Percentiles rank a stretch among this genome's conserved stretches.
Evolutionary conservation across 2,329 filamentous ascomycete species (phyloP).

Genomic region (Albifimbria verrucaria): DNA sequence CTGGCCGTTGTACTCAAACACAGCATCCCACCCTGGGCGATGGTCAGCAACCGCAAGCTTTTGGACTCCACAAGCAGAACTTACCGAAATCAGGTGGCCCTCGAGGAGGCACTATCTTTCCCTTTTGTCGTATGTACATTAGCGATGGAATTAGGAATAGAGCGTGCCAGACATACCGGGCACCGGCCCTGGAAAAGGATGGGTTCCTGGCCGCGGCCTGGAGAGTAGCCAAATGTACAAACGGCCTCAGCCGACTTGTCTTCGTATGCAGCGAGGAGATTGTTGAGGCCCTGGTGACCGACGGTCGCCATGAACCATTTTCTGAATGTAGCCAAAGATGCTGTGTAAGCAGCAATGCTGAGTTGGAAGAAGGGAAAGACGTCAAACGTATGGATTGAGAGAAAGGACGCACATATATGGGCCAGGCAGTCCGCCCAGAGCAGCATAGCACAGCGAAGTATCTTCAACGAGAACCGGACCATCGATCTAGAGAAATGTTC

Average conservation of each 20-base stretch:
- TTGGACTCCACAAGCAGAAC: no score
- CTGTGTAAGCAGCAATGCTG: conserved; percentile 4
- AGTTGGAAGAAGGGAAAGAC: not conserved
- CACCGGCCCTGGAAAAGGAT: conserved; percentile 91
- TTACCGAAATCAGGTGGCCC: conserved; percentile 80
- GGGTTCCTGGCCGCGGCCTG: conserved; percentile 78
- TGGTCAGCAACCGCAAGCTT: conserved; percentile 8
- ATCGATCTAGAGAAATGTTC: conserved; percentile 52
- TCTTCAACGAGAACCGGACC: conserved; percentile 95
- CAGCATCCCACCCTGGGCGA: conserved; percentile 81
- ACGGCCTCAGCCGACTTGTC: conserved; percentile 92
- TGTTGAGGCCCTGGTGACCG: conserved; percentile 83
- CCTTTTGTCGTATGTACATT: conserved; percentile 25
- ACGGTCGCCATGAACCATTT: conserved; percentile 91
- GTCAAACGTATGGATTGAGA: not conserved
- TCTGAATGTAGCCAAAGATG: conserved; percentile 40
- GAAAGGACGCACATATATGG: conserved; percentile 77
- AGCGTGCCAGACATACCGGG: conserved; percentile 49
- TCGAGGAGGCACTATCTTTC: conserved; percentile 80
- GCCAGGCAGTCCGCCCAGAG: conserved; percentile 85
- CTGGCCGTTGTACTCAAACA: conserved; percentile 89
- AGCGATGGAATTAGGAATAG: not conserved
- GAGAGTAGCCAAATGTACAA: conserved; percentile 91
- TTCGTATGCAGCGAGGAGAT: conserved; percentile 80
- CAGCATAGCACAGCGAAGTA: conserved; percentile 90